Percentiles rank a stretch among this genome's conserved stretches.
phyloP scores from a whole-genome alignment of 208 protist genomes.

The Trypanosoma boissoni region DNA sequence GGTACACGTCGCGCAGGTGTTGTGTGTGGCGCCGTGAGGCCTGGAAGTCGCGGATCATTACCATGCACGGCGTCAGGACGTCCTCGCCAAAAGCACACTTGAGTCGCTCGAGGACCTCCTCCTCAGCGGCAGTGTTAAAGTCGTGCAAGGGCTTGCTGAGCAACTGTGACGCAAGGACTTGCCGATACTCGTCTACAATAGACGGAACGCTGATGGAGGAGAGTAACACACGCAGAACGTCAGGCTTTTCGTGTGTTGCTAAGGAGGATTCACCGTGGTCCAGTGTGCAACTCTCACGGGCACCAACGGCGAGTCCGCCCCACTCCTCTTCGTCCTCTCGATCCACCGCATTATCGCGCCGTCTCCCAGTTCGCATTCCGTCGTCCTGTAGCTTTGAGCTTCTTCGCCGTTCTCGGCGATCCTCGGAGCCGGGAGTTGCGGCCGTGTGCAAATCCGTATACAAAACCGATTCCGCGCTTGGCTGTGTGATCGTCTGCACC shows the following conservation, averaged over 20 bases:
- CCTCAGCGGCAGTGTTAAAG: slow-evolving; percentile 77
- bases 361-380: background rate
- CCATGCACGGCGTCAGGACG: slow-evolving; percentile 57
- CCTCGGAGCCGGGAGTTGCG: background rate
- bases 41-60: slow-evolving; percentile 86
- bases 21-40: slow-evolving; percentile 69
- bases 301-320: background rate
- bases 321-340: slow-evolving; percentile 9
- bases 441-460: slow-evolving; percentile 25
- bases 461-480: slow-evolving; percentile 39
- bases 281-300: background rate
- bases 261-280: slow-evolving; percentile 10
- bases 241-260: slow-evolving; percentile 36
- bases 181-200: slow-evolving; percentile 75
- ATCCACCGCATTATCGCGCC: slow-evolving; percentile 18
- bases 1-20: slow-evolving; percentile 43
- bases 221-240: slow-evolving; percentile 78
- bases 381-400: background rate
- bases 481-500: slow-evolving; percentile 76
- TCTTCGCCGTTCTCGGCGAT: no score
- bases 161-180: slow-evolving; percentile 62
- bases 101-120: slow-evolving; percentile 86
- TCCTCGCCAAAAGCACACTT: slow-evolving; percentile 82
- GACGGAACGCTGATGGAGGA: slow-evolving; percentile 59
- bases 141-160: slow-evolving; percentile 68